A percentile compares a stretch with the other conserved stretches of the same genome.
phyloP scores from a whole-genome alignment of 352 stramenopile species.

The Pythium brachiatum region DNA sequence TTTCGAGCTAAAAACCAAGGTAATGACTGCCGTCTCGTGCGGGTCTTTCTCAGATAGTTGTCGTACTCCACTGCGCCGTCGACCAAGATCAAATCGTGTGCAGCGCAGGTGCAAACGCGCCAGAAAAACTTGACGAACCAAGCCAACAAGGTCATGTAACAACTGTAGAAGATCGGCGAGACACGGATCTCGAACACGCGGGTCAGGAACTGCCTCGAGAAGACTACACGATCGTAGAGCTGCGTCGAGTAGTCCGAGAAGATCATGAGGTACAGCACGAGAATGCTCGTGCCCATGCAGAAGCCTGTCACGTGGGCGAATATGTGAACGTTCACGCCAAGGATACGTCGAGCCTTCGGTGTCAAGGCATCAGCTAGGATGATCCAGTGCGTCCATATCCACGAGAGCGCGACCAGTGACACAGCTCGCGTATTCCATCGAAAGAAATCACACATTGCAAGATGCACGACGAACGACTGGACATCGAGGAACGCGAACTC shows the following conservation, averaged over 20 bases:
- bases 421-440: not conserved
- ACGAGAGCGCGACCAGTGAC: not conserved
- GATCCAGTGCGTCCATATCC: constrained; percentile 18
- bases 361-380: constrained; percentile 10
- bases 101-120: not conserved
- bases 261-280: constrained; percentile 8
- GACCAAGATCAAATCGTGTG: constrained; percentile 15
- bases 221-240: not conserved
- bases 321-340: constrained; percentile 10
- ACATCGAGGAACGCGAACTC: constrained; percentile 16
- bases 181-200: constrained; percentile 11
- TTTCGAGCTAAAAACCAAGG: not conserved
- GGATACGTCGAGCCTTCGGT: constrained; percentile 6
- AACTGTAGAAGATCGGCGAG: constrained; percentile 19
- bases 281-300: constrained; percentile 2
- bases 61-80: constrained; percentile 15
- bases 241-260: not conserved
- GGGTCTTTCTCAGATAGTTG: constrained; percentile 3
- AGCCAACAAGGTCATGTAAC: constrained; percentile 11
- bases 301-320: constrained; percentile 1
- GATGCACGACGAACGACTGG: constrained; percentile 2
- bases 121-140: constrained; percentile 15
- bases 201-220: not conserved
- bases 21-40: not conserved
- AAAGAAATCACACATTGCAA: constrained; percentile 12